Conservation (phyloP, 73 alveolate genomes). For the Paramecium biaurelia region DNA sequence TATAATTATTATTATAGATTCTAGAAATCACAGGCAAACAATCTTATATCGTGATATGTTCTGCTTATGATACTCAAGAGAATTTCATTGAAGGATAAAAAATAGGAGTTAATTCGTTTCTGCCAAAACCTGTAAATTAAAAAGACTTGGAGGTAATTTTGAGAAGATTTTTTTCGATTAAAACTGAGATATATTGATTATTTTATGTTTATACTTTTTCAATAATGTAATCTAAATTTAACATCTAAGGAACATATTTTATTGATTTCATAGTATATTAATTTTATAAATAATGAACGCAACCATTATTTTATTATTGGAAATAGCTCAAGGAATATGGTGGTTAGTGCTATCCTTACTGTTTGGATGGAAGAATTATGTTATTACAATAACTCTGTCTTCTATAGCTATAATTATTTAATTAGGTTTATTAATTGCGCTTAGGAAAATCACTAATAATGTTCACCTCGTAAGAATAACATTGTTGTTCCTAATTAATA, state of each 20-base stretch:
- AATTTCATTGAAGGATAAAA: neutral
- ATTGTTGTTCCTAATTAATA: neutral
- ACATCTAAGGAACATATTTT: neutral
- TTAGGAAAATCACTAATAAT: neutral
- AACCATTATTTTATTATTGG: neutral
- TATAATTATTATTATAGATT: neutral
- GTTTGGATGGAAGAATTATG: neutral
- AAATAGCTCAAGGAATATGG: neutral
- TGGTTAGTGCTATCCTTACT: neutral
- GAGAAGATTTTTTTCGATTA: neutral
- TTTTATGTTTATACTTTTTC: neutral
- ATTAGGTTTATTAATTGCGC: neutral
- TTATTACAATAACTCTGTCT: neutral
- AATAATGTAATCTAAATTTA: neutral
- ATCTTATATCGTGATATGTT: neutral
- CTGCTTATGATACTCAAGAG: slow-evolving; percentile 40
- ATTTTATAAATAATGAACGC: neutral
- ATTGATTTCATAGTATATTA: neutral
- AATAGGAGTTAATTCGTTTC: neutral
- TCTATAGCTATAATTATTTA: neutral
- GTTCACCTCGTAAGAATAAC: neutral
- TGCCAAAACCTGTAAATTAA: slow-evolving; percentile 19
- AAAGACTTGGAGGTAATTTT: neutral
- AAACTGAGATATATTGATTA: neutral
- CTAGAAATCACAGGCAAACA: neutral